Evolutionary conservation across 345 rosid species (phyloP), one percentile per base, ranked within the genome.

Genomic region (Hypericum perforatum): DNA sequence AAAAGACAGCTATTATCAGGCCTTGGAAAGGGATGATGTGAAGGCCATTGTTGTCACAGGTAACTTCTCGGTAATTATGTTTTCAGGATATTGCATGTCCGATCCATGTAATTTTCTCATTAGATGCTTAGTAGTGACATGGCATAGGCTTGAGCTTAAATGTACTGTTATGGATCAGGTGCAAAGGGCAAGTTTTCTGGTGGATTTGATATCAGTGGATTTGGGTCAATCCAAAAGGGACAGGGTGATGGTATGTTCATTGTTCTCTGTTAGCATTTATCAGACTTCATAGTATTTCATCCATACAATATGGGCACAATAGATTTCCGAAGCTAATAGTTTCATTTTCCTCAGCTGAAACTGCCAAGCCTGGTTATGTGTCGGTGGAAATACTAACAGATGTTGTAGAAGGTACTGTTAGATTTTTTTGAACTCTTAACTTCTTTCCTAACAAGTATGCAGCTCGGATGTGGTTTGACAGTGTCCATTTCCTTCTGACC

Each of bases 11-110:
- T 14, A 6, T 12, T 56, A 49, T 42, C 52, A 56, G n/a, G 62
- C 62, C 57, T 36, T 56, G 42, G 22, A 43, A 16, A 63, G 57
- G 15, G 57, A 63, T 43, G 67, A 63, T 63, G 67, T 56, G 40
- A 63, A 63, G 13, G 67, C 67, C 3, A 16, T 56, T 48, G 67
- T 63, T 37, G 57, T 63, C 51, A 55, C 57, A 12, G 67, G 67
- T 63, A 56, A 47, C 38, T 9, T 37, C 5, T 1, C n/a, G 15
- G 3, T 8, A 50, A 16, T 37, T n/a, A 14, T 8, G 45, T 11
- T 7, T 16, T 13, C 43, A 43, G 43, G 14, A 41, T 29, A 29
- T 55, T 11, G 32, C 11, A 9, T 37, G 8, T 15, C 38, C 14
- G 13, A 56, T 22, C 1, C 32, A 22, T 22, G 32, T 22, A 22